A percentile compares a stretch with the other conserved stretches of the same genome.
These are phyloP conservation scores for Phylloporus sp. DNA, from an alignment of 768 basidiomycete species.

Conservation along the genomic window DNA sequence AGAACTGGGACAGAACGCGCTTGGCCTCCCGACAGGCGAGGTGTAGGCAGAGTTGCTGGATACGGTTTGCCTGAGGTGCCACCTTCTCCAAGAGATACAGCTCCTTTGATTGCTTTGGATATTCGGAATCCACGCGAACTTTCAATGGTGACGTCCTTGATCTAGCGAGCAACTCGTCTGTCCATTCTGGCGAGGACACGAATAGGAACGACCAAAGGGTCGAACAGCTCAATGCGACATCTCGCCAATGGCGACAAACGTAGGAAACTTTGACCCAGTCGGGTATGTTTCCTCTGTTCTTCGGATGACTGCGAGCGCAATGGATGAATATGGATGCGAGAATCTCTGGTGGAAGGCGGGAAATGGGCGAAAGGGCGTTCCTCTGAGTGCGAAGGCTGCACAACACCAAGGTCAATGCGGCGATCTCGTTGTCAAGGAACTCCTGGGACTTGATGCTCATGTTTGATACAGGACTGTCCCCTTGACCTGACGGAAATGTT, in stretches of 20 bases:
- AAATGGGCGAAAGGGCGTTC: constrained; percentile 16
- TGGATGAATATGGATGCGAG: constrained; percentile 21
- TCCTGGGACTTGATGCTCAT: neutral
- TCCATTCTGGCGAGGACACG: constrained; percentile 33
- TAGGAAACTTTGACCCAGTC: constrained; percentile 22
- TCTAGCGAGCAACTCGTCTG: constrained; percentile 39
- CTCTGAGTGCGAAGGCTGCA: constrained; percentile 13
- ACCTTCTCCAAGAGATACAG: constrained; percentile 29
- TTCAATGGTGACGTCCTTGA: constrained; percentile 38
- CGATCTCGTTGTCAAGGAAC: constrained; percentile 19
- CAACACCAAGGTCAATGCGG: constrained; percentile 9
- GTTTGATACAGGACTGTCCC: neutral
- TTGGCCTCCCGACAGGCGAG: constrained; percentile 14
- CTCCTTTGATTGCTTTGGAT: constrained; percentile 22
- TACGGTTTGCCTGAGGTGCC: constrained; percentile 32
- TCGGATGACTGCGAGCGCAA: neutral
- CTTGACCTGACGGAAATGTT: neutral
- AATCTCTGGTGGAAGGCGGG: constrained; percentile 19
- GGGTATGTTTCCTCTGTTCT: constrained; percentile 3
- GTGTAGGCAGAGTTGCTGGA: constrained; percentile 30
- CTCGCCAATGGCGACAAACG: constrained; percentile 37
- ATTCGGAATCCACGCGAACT: constrained; percentile 25
- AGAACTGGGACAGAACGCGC: constrained; percentile 24
- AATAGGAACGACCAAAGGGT: constrained; percentile 37
- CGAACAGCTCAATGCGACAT: constrained; percentile 38